Base-by-base conservation (phyloP, 345 rosid species). In the Lepidium sativum region DNA sequence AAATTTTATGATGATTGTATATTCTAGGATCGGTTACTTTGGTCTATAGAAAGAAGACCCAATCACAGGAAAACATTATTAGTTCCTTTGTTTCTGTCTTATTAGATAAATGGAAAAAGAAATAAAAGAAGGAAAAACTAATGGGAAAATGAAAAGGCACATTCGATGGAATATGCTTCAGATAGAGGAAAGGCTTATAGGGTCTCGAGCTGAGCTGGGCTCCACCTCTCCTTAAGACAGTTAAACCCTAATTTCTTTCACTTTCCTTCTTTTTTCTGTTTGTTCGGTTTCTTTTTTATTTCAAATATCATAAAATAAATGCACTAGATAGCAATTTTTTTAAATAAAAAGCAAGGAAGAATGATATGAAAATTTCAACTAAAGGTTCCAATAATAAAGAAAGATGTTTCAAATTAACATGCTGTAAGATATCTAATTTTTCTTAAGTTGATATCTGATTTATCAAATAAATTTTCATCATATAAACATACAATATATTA, bases 101-200 rank as follows among this genome's bases (percentile, higher is more conserved):
- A n/a, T 50, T 25, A 8, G 0, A 13, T 11, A 57, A 6, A 34
- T 8, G 4, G 41, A 51, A 20, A n/a, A 21, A 16, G 55, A 23
- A 35, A 3, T 1, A 20, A 38, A 38, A 25, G 14, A 41, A 17
- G 0, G 12, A 59, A 57, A 34, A 47, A 33, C 55, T 33, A 49
- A 23, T 63, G 75, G 61, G 31, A 43, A 54, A 72, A 25, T 29
- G 67, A 38, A 53, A 66, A 62, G 73, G 91, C 49, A 80, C 80
- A 81, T 83, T 78, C 91, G 41, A 1, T 38, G 74, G 91, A 82
- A 85, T 85, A 85, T 85, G 79, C 91, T 70, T 75, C 49, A 31
- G 60, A 10, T 53, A 33, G 27, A 56, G 60, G 53, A 65, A 41
- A 57, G 39, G 20, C 7, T 50, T 57, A 50, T 54, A 25, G 48